phyloP scores from a whole-genome alignment of 495 filamentous ascomycete species.

The Melanomma pulvis-pyrius region DNA sequence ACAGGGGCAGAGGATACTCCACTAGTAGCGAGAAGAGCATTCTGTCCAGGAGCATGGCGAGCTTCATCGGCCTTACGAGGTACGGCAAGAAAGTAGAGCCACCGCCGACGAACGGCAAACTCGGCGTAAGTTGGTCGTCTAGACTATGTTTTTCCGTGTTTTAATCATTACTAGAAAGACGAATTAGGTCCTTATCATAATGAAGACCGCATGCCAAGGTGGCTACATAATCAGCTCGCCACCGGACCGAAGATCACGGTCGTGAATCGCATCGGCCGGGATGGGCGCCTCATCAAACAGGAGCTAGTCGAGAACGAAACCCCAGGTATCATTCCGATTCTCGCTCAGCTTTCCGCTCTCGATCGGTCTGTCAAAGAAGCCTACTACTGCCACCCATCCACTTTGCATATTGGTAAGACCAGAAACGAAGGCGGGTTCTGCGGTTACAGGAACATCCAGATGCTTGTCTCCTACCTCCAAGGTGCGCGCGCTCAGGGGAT shows the following conservation, averaged over 20 bases:
- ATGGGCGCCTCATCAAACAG: constrained; percentile 53
- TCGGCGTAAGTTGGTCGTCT: constrained; percentile 17
- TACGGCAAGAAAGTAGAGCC: constrained; percentile 16
- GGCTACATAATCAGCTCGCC: constrained; percentile 71
- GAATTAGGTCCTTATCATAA: constrained; percentile 86
- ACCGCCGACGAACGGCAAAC: constrained; percentile 9
- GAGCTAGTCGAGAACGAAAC: constrained; percentile 64
- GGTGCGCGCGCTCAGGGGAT: constrained; percentile 58
- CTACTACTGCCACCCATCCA: constrained; percentile 76
- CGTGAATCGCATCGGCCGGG: constrained; percentile 56
- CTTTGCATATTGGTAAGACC: constrained; percentile 81
- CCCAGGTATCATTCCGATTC: constrained; percentile 69
- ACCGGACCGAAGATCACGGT: constrained; percentile 61
- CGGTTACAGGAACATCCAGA: constrained; percentile 97
- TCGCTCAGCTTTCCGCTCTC: constrained; percentile 70
- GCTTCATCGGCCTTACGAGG: constrained; percentile 33
- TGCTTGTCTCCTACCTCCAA: constrained; percentile 80
- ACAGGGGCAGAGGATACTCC: constrained; percentile 17
- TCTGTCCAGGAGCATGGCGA: constrained; percentile 31
- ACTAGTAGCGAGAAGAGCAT: constrained; percentile 30
- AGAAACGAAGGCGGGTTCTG: constrained; percentile 86
- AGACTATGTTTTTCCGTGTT: background rate
- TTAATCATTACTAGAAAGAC: constrained; percentile 47
- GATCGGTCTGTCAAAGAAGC: constrained; percentile 66
- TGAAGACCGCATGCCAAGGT: constrained; percentile 85